These are phyloP conservation scores for Neonectria ditissima DNA, from an alignment of 2,329 filamentous ascomycete species.

Conservation along the genomic window DNA sequence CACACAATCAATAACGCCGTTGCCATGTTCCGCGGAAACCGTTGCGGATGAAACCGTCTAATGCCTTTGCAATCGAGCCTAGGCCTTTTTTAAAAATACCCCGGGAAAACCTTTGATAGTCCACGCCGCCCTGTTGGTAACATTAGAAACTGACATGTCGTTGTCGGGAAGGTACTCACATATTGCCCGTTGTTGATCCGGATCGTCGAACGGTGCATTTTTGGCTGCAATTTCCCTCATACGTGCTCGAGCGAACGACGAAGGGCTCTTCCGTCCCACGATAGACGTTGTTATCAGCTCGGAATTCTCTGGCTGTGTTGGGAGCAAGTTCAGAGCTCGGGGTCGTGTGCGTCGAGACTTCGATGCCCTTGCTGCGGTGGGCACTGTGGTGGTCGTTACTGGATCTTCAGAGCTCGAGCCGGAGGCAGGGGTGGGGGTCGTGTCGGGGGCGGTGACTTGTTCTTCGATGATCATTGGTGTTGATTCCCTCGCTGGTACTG, in stretches of 20 bases:
- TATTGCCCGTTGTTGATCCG: constrained; percentile 53
- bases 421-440: constrained; percentile 13
- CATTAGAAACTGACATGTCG: constrained; percentile 26
- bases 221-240: constrained; percentile 58
- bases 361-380: constrained; percentile 33
- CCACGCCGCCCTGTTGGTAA: constrained; percentile 55
- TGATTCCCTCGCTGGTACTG: constrained; percentile 24
- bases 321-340: constrained; percentile 49
- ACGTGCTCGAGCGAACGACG: constrained; percentile 57
- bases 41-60: constrained; percentile 32
- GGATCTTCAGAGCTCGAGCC: constrained; percentile 29
- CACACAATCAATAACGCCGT: constrained; percentile 44
- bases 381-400: constrained; percentile 25
- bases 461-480: constrained; percentile 21
- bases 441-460: constrained; percentile 6
- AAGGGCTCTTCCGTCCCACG: constrained; percentile 55
- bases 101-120: constrained; percentile 58
- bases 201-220: constrained; percentile 58
- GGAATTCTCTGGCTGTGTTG: constrained; percentile 53
- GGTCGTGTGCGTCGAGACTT: constrained; percentile 47
- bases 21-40: constrained; percentile 43
- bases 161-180: constrained; percentile 49
- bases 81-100: constrained; percentile 45
- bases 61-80: constrained; percentile 23
- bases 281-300: constrained; percentile 45